Conservation (phyloP, 1,284 basidiomycete species). For the Ganoderma lucidum region DNA sequence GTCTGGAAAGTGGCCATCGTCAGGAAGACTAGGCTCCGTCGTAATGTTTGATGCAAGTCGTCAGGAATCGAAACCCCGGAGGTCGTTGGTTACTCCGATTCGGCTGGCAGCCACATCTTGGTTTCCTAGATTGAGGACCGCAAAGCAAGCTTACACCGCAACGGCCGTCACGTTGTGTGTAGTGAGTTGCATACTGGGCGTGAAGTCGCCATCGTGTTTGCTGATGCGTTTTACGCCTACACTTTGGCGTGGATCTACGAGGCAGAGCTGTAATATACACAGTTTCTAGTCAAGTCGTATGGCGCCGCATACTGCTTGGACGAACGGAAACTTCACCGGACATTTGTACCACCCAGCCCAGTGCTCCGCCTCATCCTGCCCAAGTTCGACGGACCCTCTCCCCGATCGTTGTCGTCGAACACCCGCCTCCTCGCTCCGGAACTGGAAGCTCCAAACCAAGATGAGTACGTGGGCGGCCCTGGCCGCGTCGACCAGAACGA, state of each 20-base stretch:
- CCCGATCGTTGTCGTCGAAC: conserved; percentile 57
- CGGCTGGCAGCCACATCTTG: neutral
- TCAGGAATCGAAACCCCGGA: no score
- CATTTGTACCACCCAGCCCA: conserved; percentile 74
- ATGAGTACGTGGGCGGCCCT: conserved; percentile 14
- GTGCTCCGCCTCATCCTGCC: conserved; percentile 73
- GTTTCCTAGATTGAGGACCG: neutral
- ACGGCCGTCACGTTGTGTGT: no score
- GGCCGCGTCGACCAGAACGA: conserved; percentile 26
- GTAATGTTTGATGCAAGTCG: neutral
- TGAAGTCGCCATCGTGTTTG: neutral
- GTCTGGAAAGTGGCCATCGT: neutral
- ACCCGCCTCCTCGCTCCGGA: conserved; percentile 19
- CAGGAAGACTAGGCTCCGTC: neutral
- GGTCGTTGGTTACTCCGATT: neutral
- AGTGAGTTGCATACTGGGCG: neutral
- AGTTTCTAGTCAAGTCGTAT: neutral
- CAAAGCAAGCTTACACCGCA: neutral
- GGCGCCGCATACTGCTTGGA: neutral
- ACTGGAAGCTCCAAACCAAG: conserved; percentile 17
- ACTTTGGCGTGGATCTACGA: neutral
- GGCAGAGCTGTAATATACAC: neutral
- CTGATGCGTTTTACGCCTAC: neutral
- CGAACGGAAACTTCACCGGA: conserved; percentile 43
- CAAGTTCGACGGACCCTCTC: conserved; percentile 73